These are phyloP conservation scores for Clonostachys byssicola DNA, from an alignment of 2,329 filamentous ascomycete species.

Conservation along the genomic window DNA sequence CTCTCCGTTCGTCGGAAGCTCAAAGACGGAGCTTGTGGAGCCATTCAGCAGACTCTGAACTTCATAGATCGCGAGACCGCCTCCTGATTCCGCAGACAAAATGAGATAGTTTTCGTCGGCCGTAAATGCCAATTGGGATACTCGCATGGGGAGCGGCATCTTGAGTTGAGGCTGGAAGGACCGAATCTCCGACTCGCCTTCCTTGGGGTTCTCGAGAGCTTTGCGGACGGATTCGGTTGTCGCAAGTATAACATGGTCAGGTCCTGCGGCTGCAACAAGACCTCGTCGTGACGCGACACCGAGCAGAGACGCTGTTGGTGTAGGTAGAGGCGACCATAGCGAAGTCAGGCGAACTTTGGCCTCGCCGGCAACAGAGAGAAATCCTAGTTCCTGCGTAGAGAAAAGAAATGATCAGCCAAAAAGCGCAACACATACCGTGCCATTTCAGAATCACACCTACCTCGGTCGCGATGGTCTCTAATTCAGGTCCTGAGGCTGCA, in stretches of 20 bases:
- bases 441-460: slow-evolving; percentile 35
- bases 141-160: slow-evolving; percentile 67
- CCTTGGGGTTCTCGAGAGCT: slow-evolving; percentile 60
- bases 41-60: slow-evolving; percentile 64
- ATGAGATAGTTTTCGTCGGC: slow-evolving; percentile 84
- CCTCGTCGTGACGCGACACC: slow-evolving; percentile 77
- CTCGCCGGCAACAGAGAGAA: slow-evolving; percentile 75
- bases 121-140: slow-evolving; percentile 88
- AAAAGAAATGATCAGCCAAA: background rate
- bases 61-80: slow-evolving; percentile 81
- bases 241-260: slow-evolving; percentile 72
- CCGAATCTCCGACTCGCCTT: slow-evolving; percentile 61
- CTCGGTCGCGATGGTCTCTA: slow-evolving; percentile 80
- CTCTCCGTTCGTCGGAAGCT: slow-evolving; percentile 72
- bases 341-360: slow-evolving; percentile 77
- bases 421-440: background rate
- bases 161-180: slow-evolving; percentile 70
- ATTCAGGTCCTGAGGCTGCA: slow-evolving; percentile 53
- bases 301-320: slow-evolving; percentile 76
- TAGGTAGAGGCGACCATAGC: slow-evolving; percentile 73
- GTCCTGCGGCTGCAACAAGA: slow-evolving; percentile 82
- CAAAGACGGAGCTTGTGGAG: slow-evolving; percentile 63
- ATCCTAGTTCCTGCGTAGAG: slow-evolving; percentile 62
- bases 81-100: slow-evolving; percentile 74
- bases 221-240: slow-evolving; percentile 75